These are phyloP conservation scores for Nicotiana undulata DNA, from an alignment of 257 asterid species.

Conservation along the genomic window DNA sequence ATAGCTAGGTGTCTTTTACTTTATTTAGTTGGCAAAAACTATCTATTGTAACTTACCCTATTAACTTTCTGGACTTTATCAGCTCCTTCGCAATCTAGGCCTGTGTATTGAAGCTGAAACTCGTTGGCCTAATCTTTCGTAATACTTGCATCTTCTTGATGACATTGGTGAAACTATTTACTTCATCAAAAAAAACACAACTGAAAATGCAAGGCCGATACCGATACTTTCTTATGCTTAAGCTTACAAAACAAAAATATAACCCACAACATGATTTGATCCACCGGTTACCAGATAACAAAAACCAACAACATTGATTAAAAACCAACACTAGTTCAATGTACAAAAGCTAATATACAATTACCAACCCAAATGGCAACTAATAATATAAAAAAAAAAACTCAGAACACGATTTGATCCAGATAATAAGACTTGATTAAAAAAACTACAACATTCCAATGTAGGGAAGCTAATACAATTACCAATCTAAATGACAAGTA, in stretches of 20 bases:
- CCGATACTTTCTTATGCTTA: background rate
- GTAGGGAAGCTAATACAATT: background rate
- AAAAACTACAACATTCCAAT: background rate
- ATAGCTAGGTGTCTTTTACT: no score
- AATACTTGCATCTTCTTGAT: no score
- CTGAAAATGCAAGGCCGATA: background rate
- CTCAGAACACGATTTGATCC: background rate
- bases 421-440: background rate
- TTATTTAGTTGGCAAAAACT: no score
- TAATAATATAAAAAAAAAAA: background rate
- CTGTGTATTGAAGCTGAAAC: no score
- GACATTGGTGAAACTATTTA: no score
- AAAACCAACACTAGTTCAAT: background rate
- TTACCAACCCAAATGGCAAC: background rate
- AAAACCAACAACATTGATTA: conserved; percentile 1
- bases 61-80: no score
- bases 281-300: background rate
- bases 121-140: no score
- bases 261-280: background rate
- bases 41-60: no score
- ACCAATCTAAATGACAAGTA: conserved; percentile 5
- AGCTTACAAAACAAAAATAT: background rate
- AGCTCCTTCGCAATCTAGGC: no score
- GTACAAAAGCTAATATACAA: background rate
- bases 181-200: background rate